Evolutionary conservation across 257 asterid species (phyloP), one percentile per base, ranked within the genome.

Genomic region (Buddleja alternifolia): DNA sequence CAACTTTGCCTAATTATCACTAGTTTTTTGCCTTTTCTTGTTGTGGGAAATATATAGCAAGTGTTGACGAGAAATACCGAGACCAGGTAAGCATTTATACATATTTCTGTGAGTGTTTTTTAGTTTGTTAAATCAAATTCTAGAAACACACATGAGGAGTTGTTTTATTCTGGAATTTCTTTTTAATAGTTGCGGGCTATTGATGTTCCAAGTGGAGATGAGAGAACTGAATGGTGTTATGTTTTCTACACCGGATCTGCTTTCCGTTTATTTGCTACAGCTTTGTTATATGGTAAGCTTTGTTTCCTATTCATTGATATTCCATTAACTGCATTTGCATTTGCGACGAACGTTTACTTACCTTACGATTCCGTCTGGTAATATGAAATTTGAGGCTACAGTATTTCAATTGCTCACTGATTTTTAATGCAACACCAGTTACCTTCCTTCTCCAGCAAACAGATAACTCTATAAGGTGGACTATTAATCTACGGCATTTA

Each of bases 191-290:
- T 76, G 11, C 29, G 32, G 10, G 77, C 81, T 5, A 63, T 73
- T 71, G 82, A 79, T 68, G 73, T 74, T 67, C 77, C 84, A 0
- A 72, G 68, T 50, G 81, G 60, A 58, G 83, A 78, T 54, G 86
- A 93, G 82, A 88, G 80, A 75, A 66, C 73, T 60, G 79, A 80
- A 58, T 88, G 89, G 86, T 74, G 87, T 85, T 51, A 75, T 60
- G 68, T 82, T 55, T 93, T 93, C 79, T 88, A 88, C 62, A 74
- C 59, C 60, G 97, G 97, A 67, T 78, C 95, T 24, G 84, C 83
- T 16, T 93, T 90, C 75, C 84, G 75, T 8, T 75, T 89, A 56
- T 80, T 90, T 57, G 86, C 96, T 57, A 81, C 85, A 78, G 83
- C 87, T 65, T 68, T 93, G 73, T 78, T 90, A 75, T 66, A 80